Base-by-base conservation (phyloP, 495 filamentous ascomycete genomes). In the Xylaria grammica region DNA sequence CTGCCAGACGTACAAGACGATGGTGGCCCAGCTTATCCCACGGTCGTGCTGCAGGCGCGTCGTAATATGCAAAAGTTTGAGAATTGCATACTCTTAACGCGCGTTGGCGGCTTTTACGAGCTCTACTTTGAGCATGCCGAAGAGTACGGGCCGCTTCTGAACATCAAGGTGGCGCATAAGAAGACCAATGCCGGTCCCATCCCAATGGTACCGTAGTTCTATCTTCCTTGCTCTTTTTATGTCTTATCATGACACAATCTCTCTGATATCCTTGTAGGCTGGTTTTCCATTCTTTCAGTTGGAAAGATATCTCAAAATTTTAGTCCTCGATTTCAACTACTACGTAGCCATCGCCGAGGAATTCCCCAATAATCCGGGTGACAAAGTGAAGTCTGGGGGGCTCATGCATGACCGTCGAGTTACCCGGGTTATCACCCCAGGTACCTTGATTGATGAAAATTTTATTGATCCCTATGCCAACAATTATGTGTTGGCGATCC, bases 261-360 rank as follows among this genome's bases (percentile, higher is more conserved):
- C 45, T 55, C 30, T 63, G 53, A 59, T 71, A 30, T 65, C 11
- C 36, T 65, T 59, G 32, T 55, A 90, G 88, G 90, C 95, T 63
- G 95, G 95, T 22, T 99, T 99, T 65, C 96, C 94, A 20, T 91
- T 91, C 72, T 93, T 90, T 67, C 93, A 97, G 72, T 81, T 98
- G 44, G 93, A 97, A 71, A 87, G 93, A 17, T 96, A 90, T 74
- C 85, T 98, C 65, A 97, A 97, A 75, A 86, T 91, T 49, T 84
- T 99, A 4, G 95, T 99, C 10, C 87, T 96, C 74, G 95, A 99
- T 67, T 78, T 94, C 49, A 90, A 90, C 67, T 89, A 90, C 73
- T 90, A 93, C 74, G 96, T 99, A 65, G 95, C 95, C 51, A 90
- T 99, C 62, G 91, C 90, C 44, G 95, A 99, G 74, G 95, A 99